Evolutionary conservation across 495 filamentous ascomycete genomes (phyloP).

Genomic region (Aspergillus saccharolyticus): DNA sequence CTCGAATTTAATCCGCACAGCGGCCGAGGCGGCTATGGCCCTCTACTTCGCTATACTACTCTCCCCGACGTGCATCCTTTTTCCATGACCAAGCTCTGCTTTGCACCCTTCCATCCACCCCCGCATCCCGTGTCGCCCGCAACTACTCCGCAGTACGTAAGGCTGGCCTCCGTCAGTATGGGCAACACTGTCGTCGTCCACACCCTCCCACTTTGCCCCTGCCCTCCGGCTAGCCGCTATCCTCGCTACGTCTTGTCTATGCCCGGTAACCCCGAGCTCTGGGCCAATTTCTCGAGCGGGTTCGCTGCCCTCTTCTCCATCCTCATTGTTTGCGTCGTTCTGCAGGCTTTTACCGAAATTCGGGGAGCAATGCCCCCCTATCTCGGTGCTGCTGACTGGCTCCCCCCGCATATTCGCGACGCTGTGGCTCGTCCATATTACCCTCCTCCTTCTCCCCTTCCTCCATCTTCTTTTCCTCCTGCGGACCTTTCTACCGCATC

Average conservation of each 20-base stretch:
- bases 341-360: slow-evolving; percentile 65
- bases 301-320: slow-evolving; percentile 48
- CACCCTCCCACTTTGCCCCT: slow-evolving; percentile 66
- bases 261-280: slow-evolving; percentile 46
- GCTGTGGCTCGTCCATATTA: slow-evolving; percentile 18
- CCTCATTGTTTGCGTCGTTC: slow-evolving; percentile 52
- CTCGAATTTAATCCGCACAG: slow-evolving; percentile 51
- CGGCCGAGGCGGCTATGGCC: slow-evolving; percentile 40
- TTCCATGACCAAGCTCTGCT: slow-evolving; percentile 78
- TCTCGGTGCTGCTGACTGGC: slow-evolving; percentile 47
- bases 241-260: slow-evolving; percentile 66
- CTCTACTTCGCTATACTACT: slow-evolving; percentile 57
- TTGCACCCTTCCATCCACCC: slow-evolving; percentile 66
- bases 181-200: slow-evolving; percentile 83
- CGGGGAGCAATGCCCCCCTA: slow-evolving; percentile 55
- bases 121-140: slow-evolving; percentile 40
- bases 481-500: not conserved
- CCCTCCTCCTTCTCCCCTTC: not conserved
- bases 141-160: slow-evolving; percentile 56
- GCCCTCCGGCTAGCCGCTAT: slow-evolving; percentile 39
- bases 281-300: slow-evolving; percentile 42
- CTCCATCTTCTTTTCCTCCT: slow-evolving; percentile 4
- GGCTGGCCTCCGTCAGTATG: slow-evolving; percentile 79
- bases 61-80: slow-evolving; percentile 72
- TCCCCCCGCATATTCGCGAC: slow-evolving; percentile 33